These are phyloP conservation scores for Candida suzukii DNA, from an alignment of 805 yeast species.

Conservation along the genomic window DNA sequence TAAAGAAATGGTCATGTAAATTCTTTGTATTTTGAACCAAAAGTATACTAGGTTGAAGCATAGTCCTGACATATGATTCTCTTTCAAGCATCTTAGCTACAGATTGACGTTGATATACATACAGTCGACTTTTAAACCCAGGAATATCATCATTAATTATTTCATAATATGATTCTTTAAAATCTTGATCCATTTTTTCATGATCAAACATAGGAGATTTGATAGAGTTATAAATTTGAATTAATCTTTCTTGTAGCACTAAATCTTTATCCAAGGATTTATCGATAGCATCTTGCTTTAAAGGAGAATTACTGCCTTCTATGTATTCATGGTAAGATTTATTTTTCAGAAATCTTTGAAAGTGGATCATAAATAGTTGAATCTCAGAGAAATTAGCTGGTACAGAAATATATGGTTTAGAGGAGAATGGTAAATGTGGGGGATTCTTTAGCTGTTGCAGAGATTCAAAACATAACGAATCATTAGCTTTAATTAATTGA, in stretches of 20 bases:
- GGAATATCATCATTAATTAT: slow-evolving; percentile 25
- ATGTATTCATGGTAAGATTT: slow-evolving; percentile 6
- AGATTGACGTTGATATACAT: slow-evolving; percentile 55
- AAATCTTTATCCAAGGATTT: slow-evolving; percentile 3
- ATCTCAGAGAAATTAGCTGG: not conserved
- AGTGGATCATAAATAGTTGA: slow-evolving; percentile 20
- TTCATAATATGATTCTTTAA: slow-evolving; percentile 11
- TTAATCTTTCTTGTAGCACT: slow-evolving; percentile 16
- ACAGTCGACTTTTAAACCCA: slow-evolving; percentile 46
- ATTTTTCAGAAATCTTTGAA: slow-evolving; percentile 27
- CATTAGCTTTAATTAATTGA: no score
- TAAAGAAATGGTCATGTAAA: slow-evolving; percentile 23
- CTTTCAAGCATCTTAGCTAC: slow-evolving; percentile 51
- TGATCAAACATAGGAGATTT: slow-evolving; percentile 22
- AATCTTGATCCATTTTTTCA: slow-evolving; percentile 12
- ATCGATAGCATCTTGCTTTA: not conserved
- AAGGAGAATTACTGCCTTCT: no score
- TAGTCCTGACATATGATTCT: slow-evolving; percentile 31
- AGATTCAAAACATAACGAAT: no score
- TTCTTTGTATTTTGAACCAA: not conserved
- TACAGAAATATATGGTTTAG: not conserved
- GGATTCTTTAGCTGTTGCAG: no score
- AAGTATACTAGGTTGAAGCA: slow-evolving; percentile 17
- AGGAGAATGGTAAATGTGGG: no score
- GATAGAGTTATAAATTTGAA: slow-evolving; percentile 29